phyloP scores from a whole-genome alignment of 2,329 filamentous ascomycete genomes.

The Endoconidiophora polonica region DNA sequence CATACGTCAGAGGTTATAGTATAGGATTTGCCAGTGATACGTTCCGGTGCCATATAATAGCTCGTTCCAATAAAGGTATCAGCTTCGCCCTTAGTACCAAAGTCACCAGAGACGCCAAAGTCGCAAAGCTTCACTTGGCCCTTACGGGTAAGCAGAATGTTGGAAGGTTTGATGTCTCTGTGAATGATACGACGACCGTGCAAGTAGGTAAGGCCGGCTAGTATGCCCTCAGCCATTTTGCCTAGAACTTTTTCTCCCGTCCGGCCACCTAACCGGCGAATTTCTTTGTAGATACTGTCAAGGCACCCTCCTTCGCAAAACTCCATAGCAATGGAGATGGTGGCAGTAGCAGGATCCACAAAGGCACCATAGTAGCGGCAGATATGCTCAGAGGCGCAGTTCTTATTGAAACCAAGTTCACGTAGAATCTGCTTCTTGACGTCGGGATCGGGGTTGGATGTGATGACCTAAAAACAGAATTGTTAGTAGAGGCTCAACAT shows the following conservation, averaged over 20 bases:
- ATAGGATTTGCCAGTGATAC: slow-evolving; percentile 93
- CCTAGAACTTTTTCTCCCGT: slow-evolving; percentile 95
- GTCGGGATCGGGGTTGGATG: slow-evolving; percentile 91
- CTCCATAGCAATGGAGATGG: slow-evolving; percentile 97
- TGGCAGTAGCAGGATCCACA: slow-evolving; percentile 86
- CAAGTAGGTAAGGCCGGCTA: slow-evolving; percentile 86
- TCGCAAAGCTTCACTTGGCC: slow-evolving; percentile 96
- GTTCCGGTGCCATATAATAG: slow-evolving; percentile 98
- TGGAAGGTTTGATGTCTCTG: slow-evolving; percentile 95
- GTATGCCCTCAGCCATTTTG: slow-evolving; percentile 87
- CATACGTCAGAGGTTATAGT: slow-evolving; percentile 98
- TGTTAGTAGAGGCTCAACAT: not conserved
- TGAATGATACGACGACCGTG: slow-evolving; percentile 96
- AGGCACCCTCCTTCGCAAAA: slow-evolving; percentile 94
- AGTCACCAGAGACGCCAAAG: slow-evolving; percentile 94
- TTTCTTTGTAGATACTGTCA: slow-evolving; percentile 93
- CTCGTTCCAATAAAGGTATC: slow-evolving; percentile 98
- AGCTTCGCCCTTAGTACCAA: slow-evolving; percentile 94
- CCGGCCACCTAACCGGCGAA: slow-evolving; percentile 83
- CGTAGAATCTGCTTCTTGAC: slow-evolving; percentile 97
- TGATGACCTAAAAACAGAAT: slow-evolving; percentile 56
- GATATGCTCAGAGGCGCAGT: slow-evolving; percentile 88
- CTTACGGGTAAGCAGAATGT: slow-evolving; percentile 81
- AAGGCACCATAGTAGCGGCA: slow-evolving; percentile 97
- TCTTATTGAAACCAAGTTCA: slow-evolving; percentile 94